phyloP scores from a whole-genome alignment of 352 stramenopile species.

The Phytophthora litchii region DNA sequence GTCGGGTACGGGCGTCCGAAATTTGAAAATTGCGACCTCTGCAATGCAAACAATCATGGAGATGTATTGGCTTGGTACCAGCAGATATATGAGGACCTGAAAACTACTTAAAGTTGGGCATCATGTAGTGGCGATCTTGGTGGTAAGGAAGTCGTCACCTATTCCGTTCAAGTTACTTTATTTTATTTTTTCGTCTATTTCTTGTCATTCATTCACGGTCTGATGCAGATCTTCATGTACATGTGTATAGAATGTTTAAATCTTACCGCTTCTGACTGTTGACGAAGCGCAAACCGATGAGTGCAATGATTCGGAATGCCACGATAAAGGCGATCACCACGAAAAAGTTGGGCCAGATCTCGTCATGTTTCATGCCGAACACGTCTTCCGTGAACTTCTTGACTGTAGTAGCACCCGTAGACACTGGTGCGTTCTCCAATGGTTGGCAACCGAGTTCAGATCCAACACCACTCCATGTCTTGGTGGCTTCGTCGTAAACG shows the following conservation, averaged over 20 bases:
- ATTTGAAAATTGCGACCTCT: too few species aligned
- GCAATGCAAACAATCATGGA: too few species aligned
- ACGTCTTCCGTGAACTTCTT: conserved; percentile 49
- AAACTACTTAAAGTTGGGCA: too few species aligned
- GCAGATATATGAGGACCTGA: too few species aligned
- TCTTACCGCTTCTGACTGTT: conserved; percentile 55
- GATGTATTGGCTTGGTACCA: too few species aligned
- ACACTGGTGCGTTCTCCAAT: conserved; percentile 36
- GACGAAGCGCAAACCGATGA: conserved; percentile 53
- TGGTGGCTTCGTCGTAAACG: conserved; percentile 34
- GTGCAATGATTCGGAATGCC: conserved; percentile 46
- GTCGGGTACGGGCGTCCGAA: too few species aligned
- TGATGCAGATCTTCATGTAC: too few species aligned
- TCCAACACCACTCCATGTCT: conserved; percentile 29
- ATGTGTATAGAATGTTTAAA: not conserved
- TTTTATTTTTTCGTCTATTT: too few species aligned
- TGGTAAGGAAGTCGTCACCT: too few species aligned
- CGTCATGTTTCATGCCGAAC: conserved; percentile 59
- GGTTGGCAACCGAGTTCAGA: conserved; percentile 45
- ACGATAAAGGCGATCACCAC: conserved; percentile 46
- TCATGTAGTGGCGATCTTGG: too few species aligned
- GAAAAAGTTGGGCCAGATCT: conserved; percentile 47
- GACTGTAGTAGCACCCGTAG: conserved; percentile 34
- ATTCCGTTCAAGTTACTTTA: too few species aligned
- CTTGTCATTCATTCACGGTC: not conserved